Evolutionary conservation across 345 rosid genomes (phyloP), one percentile per base, ranked within the genome.

Genomic region (Salix caprea): DNA sequence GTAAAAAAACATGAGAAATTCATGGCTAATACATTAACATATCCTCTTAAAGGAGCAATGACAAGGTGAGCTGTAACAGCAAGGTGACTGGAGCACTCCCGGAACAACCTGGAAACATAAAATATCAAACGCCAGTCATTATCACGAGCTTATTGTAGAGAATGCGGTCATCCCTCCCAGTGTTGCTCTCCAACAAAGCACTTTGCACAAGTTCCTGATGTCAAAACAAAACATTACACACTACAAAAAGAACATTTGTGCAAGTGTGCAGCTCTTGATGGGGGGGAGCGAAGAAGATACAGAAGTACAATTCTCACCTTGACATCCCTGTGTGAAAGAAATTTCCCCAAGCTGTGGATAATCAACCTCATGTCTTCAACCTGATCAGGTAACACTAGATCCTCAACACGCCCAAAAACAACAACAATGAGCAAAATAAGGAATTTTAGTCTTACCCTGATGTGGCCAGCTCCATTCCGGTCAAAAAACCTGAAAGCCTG

Each of bases 401-500:
- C 21, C 4, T 56, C 40, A 32, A 1, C 15, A 58, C 48, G n/a
- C 60, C 6, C 15, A 15, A 5, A 14, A 37, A 30, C 19, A 2
- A 58, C 11, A 73, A 24, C 44, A 19, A 42, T 60, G 19, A 36
- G 48, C 19, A 32, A 62, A 58, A 46, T 50, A 44, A 18, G 18
- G 37, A 65, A 62, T 42, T 64, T 65, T 56, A 54, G 65, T 30
- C 71, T 73, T 86, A 94, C 98, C 93, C 96, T 87, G 52, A 96
- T 82, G 75, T 88, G 90, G 84, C 99, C 99, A 65, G 85, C 85
- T 72, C 84, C 91, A 82, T 96, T 91, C 74, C 97, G 87, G 80
- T 96, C 98, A 80, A 94, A 94, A 73, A 94, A 96, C 82, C 97
- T 88, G 88, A 94, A 96, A 72, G 98, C 98, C 99, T 96, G 89